Base-by-base conservation (phyloP, 1,139 yeast species). In the Komagataea norvegica region DNA sequence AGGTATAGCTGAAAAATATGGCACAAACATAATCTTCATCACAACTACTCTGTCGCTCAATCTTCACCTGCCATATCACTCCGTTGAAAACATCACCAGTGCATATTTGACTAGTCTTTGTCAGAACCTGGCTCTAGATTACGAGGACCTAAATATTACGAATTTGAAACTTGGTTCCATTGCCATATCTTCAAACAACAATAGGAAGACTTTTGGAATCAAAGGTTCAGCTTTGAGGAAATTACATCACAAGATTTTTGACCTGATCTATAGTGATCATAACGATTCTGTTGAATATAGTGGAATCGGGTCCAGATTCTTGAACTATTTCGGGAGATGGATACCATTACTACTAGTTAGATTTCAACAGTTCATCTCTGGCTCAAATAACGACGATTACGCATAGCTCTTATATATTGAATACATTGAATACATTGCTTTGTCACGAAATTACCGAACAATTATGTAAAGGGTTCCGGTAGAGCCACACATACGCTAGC, bases 171-270 rank as follows among this genome's bases (percentile, higher is more conserved):
- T 74, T 26, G 79, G 79, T 2, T 72, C 74, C 38, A 56, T 74
- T 28, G 63, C 64, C 40, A 56, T 72, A 11, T 62, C 67, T 39
- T 61, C 62, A 29, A 54, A 55, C 32, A 44, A 47, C 26, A 41
- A 42, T 15, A 43, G 48, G 15, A 58, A 57, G 35, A 54, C 51
- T n/a, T 59, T 57, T 32, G 56, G 66, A 4, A 48, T 64, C 6
- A 62, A 52, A 42, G 74, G 74, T 3, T 56, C 67, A 1, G 63
- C 63, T 33, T 60, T 77, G 34, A 63, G 69, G 35, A 67, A 63
- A n/a, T 63, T 78, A 24, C 74, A 76, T 49, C 76, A 77, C 52
- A 58, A 67, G 25, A 54, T 78, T 8, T 79, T 70, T 53, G 86
- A 79, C 47, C 57, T 78, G 46, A 56, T 76, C 4, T 74, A 74